phyloP scores from a whole-genome alignment of 257 asterid genomes.

The Solanum piurae region DNA sequence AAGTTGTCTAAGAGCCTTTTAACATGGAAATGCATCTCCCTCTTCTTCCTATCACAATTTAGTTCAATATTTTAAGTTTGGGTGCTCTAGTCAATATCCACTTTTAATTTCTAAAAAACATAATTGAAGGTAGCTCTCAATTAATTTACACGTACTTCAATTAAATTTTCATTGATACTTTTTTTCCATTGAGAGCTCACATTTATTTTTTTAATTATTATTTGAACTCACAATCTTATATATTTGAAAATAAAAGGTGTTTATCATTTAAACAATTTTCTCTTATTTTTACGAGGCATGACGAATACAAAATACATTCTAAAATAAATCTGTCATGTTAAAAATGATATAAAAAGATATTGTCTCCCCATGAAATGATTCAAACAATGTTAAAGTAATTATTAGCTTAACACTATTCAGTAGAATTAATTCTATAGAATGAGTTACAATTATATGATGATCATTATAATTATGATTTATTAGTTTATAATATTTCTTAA shows the following conservation, averaged over 20 bases:
- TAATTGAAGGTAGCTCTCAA: background rate
- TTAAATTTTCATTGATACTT: too few relatives aligned
- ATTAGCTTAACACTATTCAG: background rate
- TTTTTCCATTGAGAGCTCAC: background rate
- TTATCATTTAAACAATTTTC: fast-evolving
- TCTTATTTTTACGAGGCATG: background rate
- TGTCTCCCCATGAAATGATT: background rate
- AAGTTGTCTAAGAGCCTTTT: background rate
- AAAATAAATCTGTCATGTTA: too few relatives aligned
- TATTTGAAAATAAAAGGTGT: background rate
- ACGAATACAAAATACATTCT: too few relatives aligned
- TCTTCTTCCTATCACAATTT: background rate
- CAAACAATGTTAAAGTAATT: background rate
- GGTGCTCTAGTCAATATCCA: background rate
- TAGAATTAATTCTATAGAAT: too few relatives aligned
- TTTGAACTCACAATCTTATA: too few relatives aligned
- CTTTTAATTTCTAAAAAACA: background rate
- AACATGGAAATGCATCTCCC: background rate
- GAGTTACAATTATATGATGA: too few relatives aligned
- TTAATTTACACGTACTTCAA: too few relatives aligned
- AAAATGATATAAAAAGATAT: too few relatives aligned
- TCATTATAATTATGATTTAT: too few relatives aligned
- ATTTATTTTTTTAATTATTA: too few relatives aligned
- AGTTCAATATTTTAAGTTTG: background rate
- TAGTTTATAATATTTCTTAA: too few relatives aligned